Base-by-base conservation (phyloP, 768 basidiomycete species). In the Pulveroboletus sp. region DNA sequence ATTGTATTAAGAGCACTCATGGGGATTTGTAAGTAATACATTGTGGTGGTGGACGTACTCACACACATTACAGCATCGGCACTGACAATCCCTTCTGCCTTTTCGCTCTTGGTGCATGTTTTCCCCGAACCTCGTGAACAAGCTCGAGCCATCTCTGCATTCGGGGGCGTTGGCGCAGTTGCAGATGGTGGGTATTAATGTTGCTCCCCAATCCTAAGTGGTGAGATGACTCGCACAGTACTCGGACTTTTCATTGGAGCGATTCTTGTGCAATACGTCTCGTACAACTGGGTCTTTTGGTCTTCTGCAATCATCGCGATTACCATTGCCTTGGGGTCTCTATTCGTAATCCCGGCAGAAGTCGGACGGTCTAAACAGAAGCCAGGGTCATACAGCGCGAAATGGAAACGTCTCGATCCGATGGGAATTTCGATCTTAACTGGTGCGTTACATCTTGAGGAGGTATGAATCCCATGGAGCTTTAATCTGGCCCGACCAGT, bases 211-310 rank as follows among this genome's bases (percentile, higher is more conserved):
- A 7, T 26, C 30, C 10, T 12, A 22, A 43, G 36, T 1, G 27
- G 31, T 19, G 16, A 36, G 19, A 9, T 49, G 26, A 43, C 27
- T 16, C 17, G 12, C 32, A 16, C 38, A 76, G 73, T 74, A 5
- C 50, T 72, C 36, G 75, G 76, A 1, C 57, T 75, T n/a, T 47
- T 75, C 23, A 67, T 76, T 13, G 77, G 77, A 9, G 76, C 75
- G 2, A 22, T 73, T n/a, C 67, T 78, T 37, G 71, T 73, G 4
- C 55, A 67, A 35, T 72, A 62, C 27, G 63, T 64, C 2, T 70
- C 73, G 11, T 81, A 74, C 66, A 69, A 60, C 23, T 79, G 78
- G 79, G 69, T 79, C 17, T 80, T 82, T 58, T 79, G 73, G 60
- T 70, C 75, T 50, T 62, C 70, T 29, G 70, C 74, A 3, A 69